Conservation (phyloP, 805 yeast genomes). For the Zygosaccharomyces siamensis region DNA sequence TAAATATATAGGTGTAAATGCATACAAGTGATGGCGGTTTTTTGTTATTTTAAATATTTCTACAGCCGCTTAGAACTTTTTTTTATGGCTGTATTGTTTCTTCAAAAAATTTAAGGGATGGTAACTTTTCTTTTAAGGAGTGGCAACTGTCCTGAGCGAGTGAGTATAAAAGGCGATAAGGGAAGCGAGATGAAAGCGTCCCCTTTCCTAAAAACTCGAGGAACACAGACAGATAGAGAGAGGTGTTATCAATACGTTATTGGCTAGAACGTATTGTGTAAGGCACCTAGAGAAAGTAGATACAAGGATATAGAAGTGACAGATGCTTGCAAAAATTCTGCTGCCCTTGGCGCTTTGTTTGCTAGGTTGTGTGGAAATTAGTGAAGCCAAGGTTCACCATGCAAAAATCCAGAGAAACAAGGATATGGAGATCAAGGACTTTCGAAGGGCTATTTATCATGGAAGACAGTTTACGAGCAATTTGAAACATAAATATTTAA, state of each 20-base stretch:
- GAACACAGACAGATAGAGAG: conserved; percentile 4
- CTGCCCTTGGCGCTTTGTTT: conserved; percentile 30
- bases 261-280: not conserved
- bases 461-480: too few species aligned
- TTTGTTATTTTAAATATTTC: not conserved
- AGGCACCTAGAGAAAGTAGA: not conserved
- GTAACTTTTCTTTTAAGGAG: too few species aligned
- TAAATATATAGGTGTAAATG: too few species aligned
- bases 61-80: not conserved
- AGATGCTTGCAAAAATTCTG: conserved; percentile 6
- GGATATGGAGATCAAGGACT: conserved; percentile 40
- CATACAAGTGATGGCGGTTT: not conserved
- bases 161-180: conserved; percentile 5
- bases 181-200: not conserved
- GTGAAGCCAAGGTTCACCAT: conserved; percentile 48
- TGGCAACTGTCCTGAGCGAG: conserved; percentile 6
- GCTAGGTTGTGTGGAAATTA: conserved; percentile 25
- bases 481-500: conserved; percentile 58
- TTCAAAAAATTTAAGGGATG: too few species aligned
- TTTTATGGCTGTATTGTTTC: not conserved
- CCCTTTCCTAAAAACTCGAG: not conserved
- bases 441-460: too few species aligned
- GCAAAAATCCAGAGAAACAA: conserved; percentile 59
- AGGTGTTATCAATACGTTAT: not conserved
- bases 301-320: not conserved